Evolutionary conservation across 1,139 yeast genomes (phyloP).

Genomic region (Sugiyamaella novakii): DNA sequence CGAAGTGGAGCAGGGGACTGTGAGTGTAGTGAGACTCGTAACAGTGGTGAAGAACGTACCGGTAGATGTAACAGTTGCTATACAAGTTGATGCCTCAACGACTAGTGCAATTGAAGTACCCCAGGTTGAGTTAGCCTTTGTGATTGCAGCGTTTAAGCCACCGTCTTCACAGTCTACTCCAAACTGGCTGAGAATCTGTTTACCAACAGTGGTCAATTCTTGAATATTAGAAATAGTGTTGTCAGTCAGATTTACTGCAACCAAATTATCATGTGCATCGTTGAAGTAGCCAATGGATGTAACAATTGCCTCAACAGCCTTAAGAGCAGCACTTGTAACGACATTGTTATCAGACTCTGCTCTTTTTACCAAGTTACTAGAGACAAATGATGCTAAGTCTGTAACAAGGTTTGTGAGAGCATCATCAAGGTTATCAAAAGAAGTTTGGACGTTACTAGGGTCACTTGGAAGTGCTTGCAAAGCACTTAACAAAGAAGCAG

Average conservation of each 20-base stretch:
- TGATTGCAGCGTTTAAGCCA: slow-evolving; percentile 13
- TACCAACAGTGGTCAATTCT: slow-evolving; percentile 13
- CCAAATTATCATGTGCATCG: background rate
- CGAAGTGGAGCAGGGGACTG: slow-evolving; percentile 20
- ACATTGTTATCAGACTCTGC: slow-evolving; percentile 9
- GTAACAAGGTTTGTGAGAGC: slow-evolving; percentile 10
- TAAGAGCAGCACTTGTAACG: slow-evolving; percentile 15
- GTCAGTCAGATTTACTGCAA: slow-evolving; percentile 5
- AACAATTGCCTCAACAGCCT: slow-evolving; percentile 11
- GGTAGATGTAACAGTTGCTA: slow-evolving; percentile 4
- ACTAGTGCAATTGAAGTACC: slow-evolving; percentile 8
- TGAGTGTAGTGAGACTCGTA: slow-evolving; percentile 12
- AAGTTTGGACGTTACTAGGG: slow-evolving; percentile 5
- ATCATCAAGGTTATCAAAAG: slow-evolving; percentile 9
- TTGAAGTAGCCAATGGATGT: slow-evolving; percentile 14
- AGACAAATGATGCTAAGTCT: slow-evolving; percentile 13
- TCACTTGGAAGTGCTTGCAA: slow-evolving; percentile 11
- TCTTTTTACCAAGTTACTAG: slow-evolving; percentile 3
- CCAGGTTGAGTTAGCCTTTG: slow-evolving; percentile 14
- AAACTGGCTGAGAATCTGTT: slow-evolving; percentile 13
- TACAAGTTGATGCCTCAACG: slow-evolving; percentile 13
- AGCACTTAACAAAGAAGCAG: slow-evolving; percentile 14
- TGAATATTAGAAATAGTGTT: slow-evolving; percentile 12
- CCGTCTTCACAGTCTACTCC: slow-evolving; percentile 16
- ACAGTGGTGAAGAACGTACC: slow-evolving; percentile 7